Percentiles rank a stretch among this genome's conserved stretches.
These are phyloP conservation scores for Discostella stelligeroides DNA, from an alignment of 108 stramenopile genomes.

Conservation along the genomic window DNA sequence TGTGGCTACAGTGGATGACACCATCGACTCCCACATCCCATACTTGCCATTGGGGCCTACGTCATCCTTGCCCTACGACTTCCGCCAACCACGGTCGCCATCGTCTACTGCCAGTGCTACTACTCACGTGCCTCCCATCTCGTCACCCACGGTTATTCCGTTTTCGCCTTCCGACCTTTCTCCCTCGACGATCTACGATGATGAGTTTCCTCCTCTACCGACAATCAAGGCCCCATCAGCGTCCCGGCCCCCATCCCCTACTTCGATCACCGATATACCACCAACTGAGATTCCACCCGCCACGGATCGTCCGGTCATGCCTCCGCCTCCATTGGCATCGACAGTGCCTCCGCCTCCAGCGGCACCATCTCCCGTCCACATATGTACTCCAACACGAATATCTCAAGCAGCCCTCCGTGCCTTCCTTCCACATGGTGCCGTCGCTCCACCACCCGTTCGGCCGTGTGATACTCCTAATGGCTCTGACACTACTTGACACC, in stretches of 20 bases:
- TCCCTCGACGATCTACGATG: background rate
- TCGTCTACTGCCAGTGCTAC: background rate
- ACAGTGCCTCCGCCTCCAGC: too few species aligned
- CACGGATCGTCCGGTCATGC: too few species aligned
- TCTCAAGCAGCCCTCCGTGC: background rate
- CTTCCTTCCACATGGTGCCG: too few species aligned
- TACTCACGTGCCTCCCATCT: background rate
- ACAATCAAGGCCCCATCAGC: too few species aligned
- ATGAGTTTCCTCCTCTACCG: background rate
- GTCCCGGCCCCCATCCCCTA: too few species aligned
- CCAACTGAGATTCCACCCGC: too few species aligned
- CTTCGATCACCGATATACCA: too few species aligned
- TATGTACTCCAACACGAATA: too few species aligned
- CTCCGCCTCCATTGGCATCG: too few species aligned
- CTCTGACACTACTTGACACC: background rate
- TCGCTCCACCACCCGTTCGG: background rate
- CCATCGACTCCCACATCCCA: conserved; percentile 6
- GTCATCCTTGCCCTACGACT: background rate
- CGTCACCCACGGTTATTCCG: too few species aligned
- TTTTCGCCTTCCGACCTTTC: background rate
- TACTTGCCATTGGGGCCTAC: conserved; percentile 12
- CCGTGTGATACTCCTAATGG: background rate
- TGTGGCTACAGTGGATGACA: conserved; percentile 1
- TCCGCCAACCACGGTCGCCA: background rate
- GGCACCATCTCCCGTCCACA: background rate